Evolutionary conservation across 257 asterid genomes (phyloP).

Genomic region (Salvia hispanica): DNA sequence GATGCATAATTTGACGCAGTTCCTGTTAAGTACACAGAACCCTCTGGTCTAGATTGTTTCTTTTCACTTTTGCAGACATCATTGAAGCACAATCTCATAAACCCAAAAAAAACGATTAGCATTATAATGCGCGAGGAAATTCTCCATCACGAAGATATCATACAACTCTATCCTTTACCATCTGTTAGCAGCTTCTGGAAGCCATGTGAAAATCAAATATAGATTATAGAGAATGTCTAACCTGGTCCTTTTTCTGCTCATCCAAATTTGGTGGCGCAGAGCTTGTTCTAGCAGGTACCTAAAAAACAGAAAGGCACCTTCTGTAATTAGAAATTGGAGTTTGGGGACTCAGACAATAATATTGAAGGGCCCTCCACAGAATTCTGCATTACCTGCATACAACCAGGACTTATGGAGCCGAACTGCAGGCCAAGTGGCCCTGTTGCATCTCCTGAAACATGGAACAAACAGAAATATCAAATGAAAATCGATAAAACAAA

Average conservation of each 20-base stretch:
- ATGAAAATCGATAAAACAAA: not conserved
- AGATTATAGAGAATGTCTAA: conserved; percentile 21
- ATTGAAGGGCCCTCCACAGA: conserved; percentile 9
- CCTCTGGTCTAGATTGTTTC: not conserved
- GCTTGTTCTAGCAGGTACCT: conserved; percentile 95
- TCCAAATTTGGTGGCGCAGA: conserved; percentile 95
- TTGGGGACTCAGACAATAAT: conserved; percentile 11
- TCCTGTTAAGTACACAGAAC: not conserved
- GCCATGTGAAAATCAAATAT: not conserved
- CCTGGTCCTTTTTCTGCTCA: conserved; percentile 93
- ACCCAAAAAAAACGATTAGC: not conserved
- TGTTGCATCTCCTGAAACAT: conserved; percentile 63
- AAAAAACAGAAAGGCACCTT: conserved; percentile 28
- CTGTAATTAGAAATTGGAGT: conserved; percentile 14
- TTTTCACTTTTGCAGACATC: not conserved
- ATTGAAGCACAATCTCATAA: not conserved
- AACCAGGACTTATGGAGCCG: conserved; percentile 88
- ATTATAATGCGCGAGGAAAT: not conserved
- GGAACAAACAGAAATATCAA: conserved; percentile 31
- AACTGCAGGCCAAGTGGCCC: conserved; percentile 74
- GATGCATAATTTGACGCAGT: not conserved
- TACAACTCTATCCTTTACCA: not conserved
- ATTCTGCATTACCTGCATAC: conserved; percentile 63
- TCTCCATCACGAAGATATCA: not conserved
- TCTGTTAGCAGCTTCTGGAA: conserved; percentile 1